These are phyloP conservation scores for Jamesozyma lodderae DNA, from an alignment of 805 yeast species.

Conservation along the genomic window DNA sequence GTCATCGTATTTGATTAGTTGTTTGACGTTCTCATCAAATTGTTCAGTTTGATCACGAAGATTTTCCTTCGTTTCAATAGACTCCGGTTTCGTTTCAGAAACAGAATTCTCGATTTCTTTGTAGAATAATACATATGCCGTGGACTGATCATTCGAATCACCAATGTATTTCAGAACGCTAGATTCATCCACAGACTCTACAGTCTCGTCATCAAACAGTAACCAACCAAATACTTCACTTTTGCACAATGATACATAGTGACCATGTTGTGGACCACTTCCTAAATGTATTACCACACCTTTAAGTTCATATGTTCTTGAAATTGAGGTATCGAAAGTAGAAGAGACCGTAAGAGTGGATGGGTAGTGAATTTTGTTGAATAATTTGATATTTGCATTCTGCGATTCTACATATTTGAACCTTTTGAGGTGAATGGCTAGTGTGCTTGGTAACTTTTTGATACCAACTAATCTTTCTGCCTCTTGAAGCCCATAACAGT, in stretches of 20 bases:
- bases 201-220: constrained; percentile 90
- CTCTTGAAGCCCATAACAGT: constrained; percentile 83
- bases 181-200: constrained; percentile 74
- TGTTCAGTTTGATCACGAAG: no score
- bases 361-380: constrained; percentile 79
- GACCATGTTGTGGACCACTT: constrained; percentile 97
- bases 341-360: constrained; percentile 53
- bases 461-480: constrained; percentile 85
- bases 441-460: constrained; percentile 63
- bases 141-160: constrained; percentile 75
- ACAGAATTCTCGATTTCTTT: constrained; percentile 37
- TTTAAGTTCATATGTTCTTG: constrained; percentile 66
- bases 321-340: constrained; percentile 35
- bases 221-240: constrained; percentile 79
- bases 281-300: constrained; percentile 92
- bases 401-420: constrained; percentile 83
- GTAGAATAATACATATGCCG: constrained; percentile 86
- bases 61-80: no score
- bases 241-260: constrained; percentile 80
- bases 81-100: neutral
- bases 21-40: constrained; percentile 16
- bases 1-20: constrained; percentile 20
- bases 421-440: constrained; percentile 81
- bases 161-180: constrained; percentile 84
- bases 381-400: constrained; percentile 75